These are phyloP conservation scores for Penicillium sp. DNA, from an alignment of 2,329 filamentous ascomycete species.

Conservation along the genomic window DNA sequence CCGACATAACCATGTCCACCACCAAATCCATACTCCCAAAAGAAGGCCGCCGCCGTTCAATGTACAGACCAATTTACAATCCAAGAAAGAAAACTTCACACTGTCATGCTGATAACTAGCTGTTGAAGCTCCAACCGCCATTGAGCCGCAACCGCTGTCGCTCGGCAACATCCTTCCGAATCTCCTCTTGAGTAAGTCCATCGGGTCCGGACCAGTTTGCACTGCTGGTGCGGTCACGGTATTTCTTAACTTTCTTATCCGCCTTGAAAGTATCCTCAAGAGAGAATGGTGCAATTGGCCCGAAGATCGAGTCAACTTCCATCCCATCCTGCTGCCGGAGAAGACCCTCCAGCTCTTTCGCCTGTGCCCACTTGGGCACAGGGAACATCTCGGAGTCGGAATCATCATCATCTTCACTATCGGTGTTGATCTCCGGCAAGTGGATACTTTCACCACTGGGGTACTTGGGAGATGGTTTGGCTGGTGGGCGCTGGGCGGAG, in stretches of 20 bases:
- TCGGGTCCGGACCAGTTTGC: slow-evolving; percentile 90
- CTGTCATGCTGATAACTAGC: neutral
- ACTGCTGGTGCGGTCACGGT: slow-evolving; percentile 86
- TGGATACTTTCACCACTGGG: slow-evolving; percentile 87
- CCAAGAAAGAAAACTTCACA: neutral
- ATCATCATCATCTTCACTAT: slow-evolving; percentile 80
- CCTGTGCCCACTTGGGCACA: slow-evolving; percentile 83
- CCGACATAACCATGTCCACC: slow-evolving; percentile 12
- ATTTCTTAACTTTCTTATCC: slow-evolving; percentile 84
- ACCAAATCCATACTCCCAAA: neutral
- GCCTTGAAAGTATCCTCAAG: slow-evolving; percentile 97
- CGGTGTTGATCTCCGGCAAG: slow-evolving; percentile 91
- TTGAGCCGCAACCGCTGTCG: slow-evolving; percentile 77
- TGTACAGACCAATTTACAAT: slow-evolving; percentile 6
- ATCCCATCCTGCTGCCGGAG: slow-evolving; percentile 76
- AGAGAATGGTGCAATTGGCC: slow-evolving; percentile 79
- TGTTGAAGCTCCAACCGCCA: slow-evolving; percentile 74
- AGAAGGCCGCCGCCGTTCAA: slow-evolving; percentile 10
- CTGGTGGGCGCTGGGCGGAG: slow-evolving; percentile 35
- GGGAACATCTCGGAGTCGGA: slow-evolving; percentile 61
- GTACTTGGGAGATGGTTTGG: slow-evolving; percentile 77
- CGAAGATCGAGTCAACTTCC: slow-evolving; percentile 82
- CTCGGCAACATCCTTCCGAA: slow-evolving; percentile 73
- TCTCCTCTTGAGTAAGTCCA: slow-evolving; percentile 81
- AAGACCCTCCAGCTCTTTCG: slow-evolving; percentile 73